Evolutionary conservation across 352 stramenopile genomes (phyloP), one percentile per base, ranked within the genome.

Genomic region (Globisporangium middletonii): DNA sequence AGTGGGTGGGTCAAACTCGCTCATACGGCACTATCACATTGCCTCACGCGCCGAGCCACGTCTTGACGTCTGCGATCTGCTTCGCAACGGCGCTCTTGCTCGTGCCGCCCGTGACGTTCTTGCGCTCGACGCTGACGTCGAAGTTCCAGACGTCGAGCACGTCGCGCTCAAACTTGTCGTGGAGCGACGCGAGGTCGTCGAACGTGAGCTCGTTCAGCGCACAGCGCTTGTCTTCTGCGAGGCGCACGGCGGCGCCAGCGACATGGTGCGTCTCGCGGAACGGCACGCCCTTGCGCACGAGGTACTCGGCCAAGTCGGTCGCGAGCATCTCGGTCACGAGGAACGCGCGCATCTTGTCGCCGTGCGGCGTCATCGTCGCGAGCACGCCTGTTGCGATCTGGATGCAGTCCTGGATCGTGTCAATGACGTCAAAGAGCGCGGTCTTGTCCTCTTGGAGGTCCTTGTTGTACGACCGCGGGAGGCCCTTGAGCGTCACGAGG

Each of bases 201-300:
- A 96, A 83, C n/a, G 88, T 95, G 19, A 98, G 75, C n/a, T 72
- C 67, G 58, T 77, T 89, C 26, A 98, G 72, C 43, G 86, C 58
- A 64, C 92, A 90, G 70, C 73, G 79, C 67, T 85, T 77, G 72
- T 97, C 84, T 59, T 98, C 92, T 5, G 92, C 89, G 57, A 98
- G 74, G 53, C 94, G 92, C 53, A 98, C 92, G 38, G 92, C 92
- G 5, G 89, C 88, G 50, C 92, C 92, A n/a, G 92, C 90, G 49
- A 99, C 98, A 79, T 99, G 97, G 83, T 99, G 97, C n/a, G 96
- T 99, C 77, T 99, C 96, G 64, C 97, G 94, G 83, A 99, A 99
- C 28, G 97, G 97, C 33, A 99, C 96, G 50, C 96, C 96, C 71
- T 98, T 99, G 67, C 97, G 88, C 43, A 99, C 97, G 45, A 99